Evolutionary conservation across 2,329 filamentous ascomycete genomes (phyloP).

Genomic region (Verruconis gallopava): DNA sequence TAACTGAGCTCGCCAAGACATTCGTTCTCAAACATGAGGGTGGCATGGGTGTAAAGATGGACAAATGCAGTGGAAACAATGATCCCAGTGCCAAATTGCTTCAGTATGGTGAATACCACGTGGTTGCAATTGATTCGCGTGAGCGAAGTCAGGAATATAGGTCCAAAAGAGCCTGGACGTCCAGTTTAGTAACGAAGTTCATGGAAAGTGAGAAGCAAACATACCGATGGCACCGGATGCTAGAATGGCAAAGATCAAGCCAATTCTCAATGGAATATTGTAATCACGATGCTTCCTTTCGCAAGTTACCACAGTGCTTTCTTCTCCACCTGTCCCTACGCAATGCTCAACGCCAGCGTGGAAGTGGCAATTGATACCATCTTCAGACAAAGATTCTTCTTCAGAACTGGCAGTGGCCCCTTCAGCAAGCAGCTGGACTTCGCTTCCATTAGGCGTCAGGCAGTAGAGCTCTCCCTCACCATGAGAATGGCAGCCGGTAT

Average conservation of each 20-base stretch:
- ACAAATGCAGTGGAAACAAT: constrained; percentile 61
- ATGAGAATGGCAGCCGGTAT: constrained; percentile 54
- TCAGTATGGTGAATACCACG: constrained; percentile 48
- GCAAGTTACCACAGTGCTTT: constrained; percentile 29
- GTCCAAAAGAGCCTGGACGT: constrained; percentile 44
- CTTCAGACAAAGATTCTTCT: constrained; percentile 14
- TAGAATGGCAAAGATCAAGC: constrained; percentile 58
- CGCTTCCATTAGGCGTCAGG: constrained; percentile 43
- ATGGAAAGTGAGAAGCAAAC: not conserved
- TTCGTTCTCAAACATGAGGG: constrained; percentile 57
- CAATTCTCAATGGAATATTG: constrained; percentile 54
- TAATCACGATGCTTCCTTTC: constrained; percentile 42
- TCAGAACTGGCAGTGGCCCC: constrained; percentile 14
- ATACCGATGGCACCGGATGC: constrained; percentile 51
- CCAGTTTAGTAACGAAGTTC: constrained; percentile 9
- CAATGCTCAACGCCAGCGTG: constrained; percentile 64
- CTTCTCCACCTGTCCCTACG: constrained; percentile 35
- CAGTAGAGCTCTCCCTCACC: constrained; percentile 37
- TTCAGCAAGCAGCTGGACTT: constrained; percentile 43
- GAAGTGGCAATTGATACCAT: constrained; percentile 49
- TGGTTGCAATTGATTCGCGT: constrained; percentile 37
- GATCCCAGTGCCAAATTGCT: constrained; percentile 61
- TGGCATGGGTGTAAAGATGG: constrained; percentile 54
- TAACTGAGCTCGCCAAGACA: constrained; percentile 55
- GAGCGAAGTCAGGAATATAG: constrained; percentile 49